phyloP scores from a whole-genome alignment of 257 asterid species.

The Solanum peruvianum region DNA sequence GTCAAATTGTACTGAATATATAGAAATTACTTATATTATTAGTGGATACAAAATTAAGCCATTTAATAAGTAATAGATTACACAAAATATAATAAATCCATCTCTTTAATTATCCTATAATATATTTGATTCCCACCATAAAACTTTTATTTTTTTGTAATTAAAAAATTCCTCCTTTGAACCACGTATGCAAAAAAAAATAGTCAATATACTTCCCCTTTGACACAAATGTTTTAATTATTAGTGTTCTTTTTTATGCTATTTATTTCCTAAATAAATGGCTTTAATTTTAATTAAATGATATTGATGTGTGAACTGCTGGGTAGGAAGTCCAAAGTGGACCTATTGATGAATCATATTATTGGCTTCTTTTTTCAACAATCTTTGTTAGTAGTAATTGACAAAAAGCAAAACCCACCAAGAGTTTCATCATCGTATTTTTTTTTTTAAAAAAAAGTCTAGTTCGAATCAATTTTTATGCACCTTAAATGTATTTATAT shows the following conservation, averaged over 20 bases:
- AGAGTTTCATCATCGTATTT: background rate
- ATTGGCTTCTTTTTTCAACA: background rate
- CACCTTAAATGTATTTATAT: too few relatives aligned
- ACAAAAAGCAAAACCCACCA: background rate
- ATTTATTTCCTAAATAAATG: background rate
- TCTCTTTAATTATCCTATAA: background rate
- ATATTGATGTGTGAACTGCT: background rate
- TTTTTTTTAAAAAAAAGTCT: rapidly evolving
- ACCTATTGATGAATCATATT: background rate
- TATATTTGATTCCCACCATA: background rate
- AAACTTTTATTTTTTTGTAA: background rate
- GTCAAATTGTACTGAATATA: background rate
- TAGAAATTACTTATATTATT: background rate
- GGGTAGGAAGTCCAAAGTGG: background rate
- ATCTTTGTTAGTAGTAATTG: background rate
- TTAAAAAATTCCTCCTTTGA: background rate
- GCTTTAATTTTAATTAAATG: background rate
- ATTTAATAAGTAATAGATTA: background rate
- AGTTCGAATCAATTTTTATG: background rate
- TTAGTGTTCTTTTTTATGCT: background rate
- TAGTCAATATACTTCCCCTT: background rate
- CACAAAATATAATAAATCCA: background rate
- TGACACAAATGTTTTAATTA: background rate
- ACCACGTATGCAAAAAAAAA: background rate
- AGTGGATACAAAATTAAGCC: background rate